These are phyloP conservation scores for Dryas alaskensis DNA, from an alignment of 306 rosid genomes.

Conservation along the genomic window DNA sequence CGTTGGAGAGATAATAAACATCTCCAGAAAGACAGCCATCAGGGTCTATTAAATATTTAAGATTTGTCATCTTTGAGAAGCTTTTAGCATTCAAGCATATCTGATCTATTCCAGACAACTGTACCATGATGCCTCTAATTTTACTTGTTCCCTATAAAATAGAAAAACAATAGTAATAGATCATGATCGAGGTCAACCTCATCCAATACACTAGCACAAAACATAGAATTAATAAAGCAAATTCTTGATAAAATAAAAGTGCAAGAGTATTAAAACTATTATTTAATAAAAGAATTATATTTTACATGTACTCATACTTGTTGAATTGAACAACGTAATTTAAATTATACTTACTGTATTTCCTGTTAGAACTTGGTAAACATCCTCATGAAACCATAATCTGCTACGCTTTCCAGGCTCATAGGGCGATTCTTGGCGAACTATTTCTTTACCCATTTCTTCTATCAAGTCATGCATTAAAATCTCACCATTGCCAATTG, in stretches of 20 bases:
- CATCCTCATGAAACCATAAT: conserved; percentile 36
- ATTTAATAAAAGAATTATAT: neutral
- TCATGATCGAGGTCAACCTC: too few species aligned
- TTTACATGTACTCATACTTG: neutral
- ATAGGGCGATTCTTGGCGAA: conserved; percentile 7
- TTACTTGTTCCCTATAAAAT: neutral
- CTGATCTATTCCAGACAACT: neutral
- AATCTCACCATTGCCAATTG: neutral
- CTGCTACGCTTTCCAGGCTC: conserved; percentile 26
- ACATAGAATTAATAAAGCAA: conserved; percentile 28
- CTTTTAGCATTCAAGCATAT: conserved; percentile 21
- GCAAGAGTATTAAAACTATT: too few species aligned
- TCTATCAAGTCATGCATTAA: conserved; percentile 38
- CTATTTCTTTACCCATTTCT: conserved; percentile 39
- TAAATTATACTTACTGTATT: neutral
- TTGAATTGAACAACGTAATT: neutral
- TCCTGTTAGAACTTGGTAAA: neutral
- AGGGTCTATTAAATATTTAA: conserved; percentile 25
- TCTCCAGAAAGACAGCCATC: conserved; percentile 21
- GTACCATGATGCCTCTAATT: neutral
- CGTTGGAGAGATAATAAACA: conserved; percentile 29
- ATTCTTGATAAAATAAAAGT: too few species aligned
- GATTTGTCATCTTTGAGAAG: conserved; percentile 26
- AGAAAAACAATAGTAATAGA: too few species aligned
- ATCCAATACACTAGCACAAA: too few species aligned